A percentile compares a stretch with the other conserved stretches of the same genome.
These are phyloP conservation scores for Ophiostoma himal-ulmi DNA, from an alignment of 2,329 filamentous ascomycete genomes.

Conservation along the genomic window DNA sequence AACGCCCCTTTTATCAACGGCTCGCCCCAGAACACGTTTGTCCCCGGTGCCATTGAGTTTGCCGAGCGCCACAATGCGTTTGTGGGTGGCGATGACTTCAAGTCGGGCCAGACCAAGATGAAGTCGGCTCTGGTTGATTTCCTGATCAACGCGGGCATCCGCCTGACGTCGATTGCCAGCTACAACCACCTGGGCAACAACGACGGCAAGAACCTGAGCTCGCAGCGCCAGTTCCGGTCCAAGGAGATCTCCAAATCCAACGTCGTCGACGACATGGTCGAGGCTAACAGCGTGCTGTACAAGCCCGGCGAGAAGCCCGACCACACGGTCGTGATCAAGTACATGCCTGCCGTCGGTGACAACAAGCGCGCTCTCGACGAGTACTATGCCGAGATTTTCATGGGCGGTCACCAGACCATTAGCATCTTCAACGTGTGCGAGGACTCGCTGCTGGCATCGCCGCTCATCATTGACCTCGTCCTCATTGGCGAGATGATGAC, in stretches of 20 bases:
- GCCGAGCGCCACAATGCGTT: conserved; percentile 83
- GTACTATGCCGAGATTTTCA: conserved; percentile 99
- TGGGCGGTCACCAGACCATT: conserved; percentile 97
- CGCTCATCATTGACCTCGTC: conserved; percentile 94
- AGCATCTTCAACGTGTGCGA: conserved; percentile 98
- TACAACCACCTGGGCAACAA: conserved; percentile 99
- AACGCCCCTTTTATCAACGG: conserved; percentile 95
- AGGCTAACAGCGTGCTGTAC: conserved; percentile 88
- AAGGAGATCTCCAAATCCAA: conserved; percentile 99
- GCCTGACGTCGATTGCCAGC: conserved; percentile 94
- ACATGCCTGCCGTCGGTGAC: conserved; percentile 97
- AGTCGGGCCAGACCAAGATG: conserved; percentile 99
- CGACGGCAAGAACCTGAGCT: conserved; percentile 97
- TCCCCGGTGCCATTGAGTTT: conserved; percentile 83
- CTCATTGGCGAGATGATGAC: conserved; percentile 97
- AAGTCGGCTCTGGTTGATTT: conserved; percentile 98
- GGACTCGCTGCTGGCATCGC: conserved; percentile 91
- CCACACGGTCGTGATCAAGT: conserved; percentile 99
- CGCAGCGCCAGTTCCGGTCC: conserved; percentile 96
- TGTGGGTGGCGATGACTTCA: conserved; percentile 98
- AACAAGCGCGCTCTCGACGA: conserved; percentile 98
- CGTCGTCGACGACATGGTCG: conserved; percentile 99
- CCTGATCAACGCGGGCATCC: conserved; percentile 96
- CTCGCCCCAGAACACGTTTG: conserved; percentile 98
- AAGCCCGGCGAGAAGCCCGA: conserved; percentile 89